Evolutionary conservation across 768 basidiomycete genomes (phyloP).

Genomic region (Lactarius psammicola): DNA sequence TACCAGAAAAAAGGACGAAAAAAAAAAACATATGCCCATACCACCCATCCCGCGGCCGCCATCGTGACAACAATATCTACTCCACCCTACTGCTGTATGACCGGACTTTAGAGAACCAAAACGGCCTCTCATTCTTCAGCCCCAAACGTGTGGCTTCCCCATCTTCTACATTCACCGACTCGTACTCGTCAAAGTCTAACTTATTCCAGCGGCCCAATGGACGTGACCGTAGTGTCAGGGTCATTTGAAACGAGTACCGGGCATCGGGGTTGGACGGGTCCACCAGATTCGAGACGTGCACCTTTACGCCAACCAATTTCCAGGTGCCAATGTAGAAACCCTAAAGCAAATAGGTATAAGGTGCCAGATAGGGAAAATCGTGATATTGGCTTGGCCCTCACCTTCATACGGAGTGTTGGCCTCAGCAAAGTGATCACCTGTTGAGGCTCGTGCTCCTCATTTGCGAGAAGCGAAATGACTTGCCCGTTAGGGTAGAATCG

Average conservation of each 20-base stretch:
- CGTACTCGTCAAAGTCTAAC: slow-evolving; percentile 69
- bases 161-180: slow-evolving; percentile 70
- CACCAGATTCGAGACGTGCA: slow-evolving; percentile 62
- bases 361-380: neutral
- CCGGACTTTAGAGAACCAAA: slow-evolving; percentile 90
- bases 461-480: slow-evolving; percentile 81
- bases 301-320: slow-evolving; percentile 59
- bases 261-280: slow-evolving; percentile 42
- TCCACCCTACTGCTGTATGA: slow-evolving; percentile 46
- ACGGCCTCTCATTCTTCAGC: slow-evolving; percentile 83
- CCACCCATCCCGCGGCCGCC: slow-evolving; percentile 12
- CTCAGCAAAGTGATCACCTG: slow-evolving; percentile 75
- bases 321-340: slow-evolving; percentile 73
- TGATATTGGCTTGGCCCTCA: slow-evolving; percentile 31
- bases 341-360: slow-evolving; percentile 37
- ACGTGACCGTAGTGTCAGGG: slow-evolving; percentile 64
- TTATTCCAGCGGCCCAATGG: slow-evolving; percentile 86
- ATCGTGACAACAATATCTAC: slow-evolving; percentile 18
- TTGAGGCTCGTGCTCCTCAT: slow-evolving; percentile 69
- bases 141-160: slow-evolving; percentile 69
- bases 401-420: slow-evolving; percentile 77
- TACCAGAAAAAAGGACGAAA: too few species aligned
- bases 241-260: slow-evolving; percentile 75
- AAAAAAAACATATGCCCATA: neutral
- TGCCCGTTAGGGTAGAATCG: slow-evolving; percentile 87